phyloP scores from a whole-genome alignment of 768 basidiomycete species.

The Gloeopeniophorella convolvens region DNA sequence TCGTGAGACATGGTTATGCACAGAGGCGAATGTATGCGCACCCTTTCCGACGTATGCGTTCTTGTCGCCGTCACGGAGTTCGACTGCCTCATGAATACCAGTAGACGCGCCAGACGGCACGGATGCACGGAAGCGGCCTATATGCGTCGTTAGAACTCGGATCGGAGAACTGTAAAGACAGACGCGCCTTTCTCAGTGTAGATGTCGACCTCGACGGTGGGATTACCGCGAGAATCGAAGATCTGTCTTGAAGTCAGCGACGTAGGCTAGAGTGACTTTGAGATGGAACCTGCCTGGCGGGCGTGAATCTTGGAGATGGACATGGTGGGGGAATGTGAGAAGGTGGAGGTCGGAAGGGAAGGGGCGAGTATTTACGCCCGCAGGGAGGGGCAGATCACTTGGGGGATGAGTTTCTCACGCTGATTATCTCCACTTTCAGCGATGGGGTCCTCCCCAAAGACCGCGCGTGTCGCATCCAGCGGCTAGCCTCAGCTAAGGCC shows the following conservation, averaged over 20 bases:
- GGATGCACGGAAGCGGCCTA: conserved; percentile 88
- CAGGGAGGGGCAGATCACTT: conserved; percentile 18
- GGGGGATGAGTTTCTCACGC: conserved; percentile 30
- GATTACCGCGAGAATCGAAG: conserved; percentile 99
- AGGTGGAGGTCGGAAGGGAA: background rate
- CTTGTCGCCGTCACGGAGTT: conserved; percentile 97
- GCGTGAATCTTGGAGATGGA: conserved; percentile 89
- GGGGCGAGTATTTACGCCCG: conserved; percentile 18
- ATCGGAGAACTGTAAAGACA: conserved; percentile 1
- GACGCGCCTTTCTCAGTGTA: conserved; percentile 75
- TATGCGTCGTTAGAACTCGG: conserved; percentile 17
- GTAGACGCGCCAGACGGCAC: conserved; percentile 99
- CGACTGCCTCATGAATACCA: conserved; percentile 96
- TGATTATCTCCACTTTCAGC: conserved; percentile 31
- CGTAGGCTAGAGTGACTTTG: background rate
- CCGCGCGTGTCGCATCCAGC: background rate
- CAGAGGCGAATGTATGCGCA: conserved; percentile 28
- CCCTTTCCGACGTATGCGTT: conserved; percentile 92
- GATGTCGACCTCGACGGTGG: conserved; percentile 92
- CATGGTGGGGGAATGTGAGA: conserved; percentile 47
- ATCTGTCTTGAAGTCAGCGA: conserved; percentile 47
- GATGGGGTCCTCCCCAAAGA: background rate
- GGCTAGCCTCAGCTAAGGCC: background rate
- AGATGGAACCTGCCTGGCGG: conserved; percentile 61
- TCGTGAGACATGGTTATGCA: background rate